Evolutionary conservation across 2,329 filamentous ascomycete species (phyloP), one percentile per base, ranked within the genome.

Genomic region (Pseudocercospora cruenta): DNA sequence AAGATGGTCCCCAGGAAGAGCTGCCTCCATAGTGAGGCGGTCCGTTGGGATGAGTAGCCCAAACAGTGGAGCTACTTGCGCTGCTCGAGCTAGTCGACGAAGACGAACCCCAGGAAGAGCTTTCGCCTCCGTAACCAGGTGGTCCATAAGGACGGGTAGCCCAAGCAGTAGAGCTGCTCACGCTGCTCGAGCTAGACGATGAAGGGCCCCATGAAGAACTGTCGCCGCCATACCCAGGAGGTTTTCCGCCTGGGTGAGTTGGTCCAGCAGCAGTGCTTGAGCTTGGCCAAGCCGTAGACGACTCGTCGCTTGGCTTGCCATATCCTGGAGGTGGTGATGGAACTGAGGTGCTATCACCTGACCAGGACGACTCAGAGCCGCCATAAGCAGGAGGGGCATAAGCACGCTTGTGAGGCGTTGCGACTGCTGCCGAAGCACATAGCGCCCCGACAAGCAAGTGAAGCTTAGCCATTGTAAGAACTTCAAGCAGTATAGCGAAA

Each of bases 391-490:
- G 59, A 28, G 64, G 58, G 14, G 54, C 33, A 45, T 28, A 26
- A 19, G 22, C 64, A 43, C 53, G 64, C 58, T 62, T 66, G 10
- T 62, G 36, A 31, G 53, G 53, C 19, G 59, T 58, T 53, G 59
- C 64, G 31, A 62, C 36, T 45, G 59, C 64, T 8, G 64, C 36
- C 8, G 64, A 58, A 47, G 53, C 51, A 54, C 36, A 62, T n/a
- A 66, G 64, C 7, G 59, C 64, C n/a, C 51, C 64, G n/a, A 66
- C 59, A 26, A 66, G 59, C 43, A 66, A 49, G 19, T 58, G 59
- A 33, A 62, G 45, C 36, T 54, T 62, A 1, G 54, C 58, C 59
- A 66, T 66, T 54, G 64, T 43, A 33, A 54, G 16, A 51, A 45
- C 16, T 31, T 39, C 39, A 26, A 22, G 51, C 28, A 54, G 19